Conservation (phyloP, 805 yeast genomes). For the Sugiyamaella qingdaonensis region DNA sequence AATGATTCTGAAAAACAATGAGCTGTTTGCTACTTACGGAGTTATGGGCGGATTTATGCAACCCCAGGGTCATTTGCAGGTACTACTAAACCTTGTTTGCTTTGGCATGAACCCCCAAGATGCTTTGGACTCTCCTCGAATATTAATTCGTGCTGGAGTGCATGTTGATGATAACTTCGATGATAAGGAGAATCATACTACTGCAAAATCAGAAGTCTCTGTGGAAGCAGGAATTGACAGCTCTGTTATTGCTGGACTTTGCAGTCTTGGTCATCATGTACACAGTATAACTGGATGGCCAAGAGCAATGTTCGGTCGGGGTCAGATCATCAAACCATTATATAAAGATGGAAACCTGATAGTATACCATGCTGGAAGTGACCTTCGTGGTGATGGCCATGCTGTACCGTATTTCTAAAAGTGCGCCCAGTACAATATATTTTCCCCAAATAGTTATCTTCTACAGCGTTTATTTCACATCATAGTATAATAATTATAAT, state of each 20-base stretch:
- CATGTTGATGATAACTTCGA: conserved; percentile 51
- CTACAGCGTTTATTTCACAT: no score
- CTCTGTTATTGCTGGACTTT: conserved; percentile 43
- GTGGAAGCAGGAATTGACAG: conserved; percentile 57
- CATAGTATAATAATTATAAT: no score
- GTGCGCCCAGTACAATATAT: no score
- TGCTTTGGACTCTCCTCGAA: conserved; percentile 68
- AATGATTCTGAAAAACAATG: conserved; percentile 49
- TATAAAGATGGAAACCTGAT: conserved; percentile 35
- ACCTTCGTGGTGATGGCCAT: conserved; percentile 74
- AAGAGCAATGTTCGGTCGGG: conserved; percentile 39
- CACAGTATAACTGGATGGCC: conserved; percentile 38
- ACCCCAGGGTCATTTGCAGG: conserved; percentile 80
- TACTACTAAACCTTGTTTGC: conserved; percentile 56
- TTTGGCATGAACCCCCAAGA: conserved; percentile 68
- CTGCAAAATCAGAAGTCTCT: conserved; percentile 49
- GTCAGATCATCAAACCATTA: conserved; percentile 59
- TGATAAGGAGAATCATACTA: conserved; percentile 58
- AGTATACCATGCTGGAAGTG: conserved; percentile 67
- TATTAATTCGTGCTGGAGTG: conserved; percentile 55
- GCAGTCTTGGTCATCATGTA: conserved; percentile 54
- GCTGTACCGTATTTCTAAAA: conserved; percentile 44
- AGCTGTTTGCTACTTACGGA: conserved; percentile 60
- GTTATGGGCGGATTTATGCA: conserved; percentile 86
- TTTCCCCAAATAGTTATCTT: no score